These are phyloP conservation scores for Rhizophora apiculata DNA, from an alignment of 345 rosid species.

Conservation along the genomic window DNA sequence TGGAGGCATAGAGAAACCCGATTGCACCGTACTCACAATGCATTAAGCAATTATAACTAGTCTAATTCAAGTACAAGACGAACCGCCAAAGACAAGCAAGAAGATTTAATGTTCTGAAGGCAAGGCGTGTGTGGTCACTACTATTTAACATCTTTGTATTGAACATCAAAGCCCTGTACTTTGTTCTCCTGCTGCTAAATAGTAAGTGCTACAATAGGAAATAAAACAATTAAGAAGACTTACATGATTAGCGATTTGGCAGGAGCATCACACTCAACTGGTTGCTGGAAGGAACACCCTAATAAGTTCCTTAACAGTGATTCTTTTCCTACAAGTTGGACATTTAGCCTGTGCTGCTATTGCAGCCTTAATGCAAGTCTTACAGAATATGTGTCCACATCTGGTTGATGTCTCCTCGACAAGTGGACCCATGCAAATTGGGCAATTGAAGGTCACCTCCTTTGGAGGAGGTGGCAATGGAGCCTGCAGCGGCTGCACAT, in stretches of 20 bases:
- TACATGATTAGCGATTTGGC: constrained; percentile 13
- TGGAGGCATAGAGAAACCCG: no score
- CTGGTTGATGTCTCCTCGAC: constrained; percentile 75
- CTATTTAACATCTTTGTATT: no score
- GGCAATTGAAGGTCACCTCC: constrained; percentile 78
- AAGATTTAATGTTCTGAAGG: no score
- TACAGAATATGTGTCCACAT: constrained; percentile 97
- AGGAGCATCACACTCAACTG: constrained; percentile 9
- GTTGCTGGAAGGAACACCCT: constrained; percentile 87
- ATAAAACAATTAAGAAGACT: constrained; percentile 11
- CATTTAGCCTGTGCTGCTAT: constrained; percentile 60
- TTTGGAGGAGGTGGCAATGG: constrained; percentile 47
- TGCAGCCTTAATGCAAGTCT: constrained; percentile 61
- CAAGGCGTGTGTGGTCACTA: no score
- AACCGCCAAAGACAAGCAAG: neutral
- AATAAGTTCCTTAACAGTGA: constrained; percentile 56
- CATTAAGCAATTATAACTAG: neutral
- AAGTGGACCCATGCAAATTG: constrained; percentile 81
- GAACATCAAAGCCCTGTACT: no score
- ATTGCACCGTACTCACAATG: no score
- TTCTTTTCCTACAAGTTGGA: constrained; percentile 85
- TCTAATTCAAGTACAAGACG: neutral
- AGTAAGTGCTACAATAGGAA: neutral
- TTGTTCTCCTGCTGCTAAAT: no score
- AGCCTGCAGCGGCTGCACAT: constrained; percentile 14